Evolutionary conservation across 2,329 filamentous ascomycete genomes (phyloP), one percentile per base, ranked within the genome.

Genomic region (Colletotrichum incanum): DNA sequence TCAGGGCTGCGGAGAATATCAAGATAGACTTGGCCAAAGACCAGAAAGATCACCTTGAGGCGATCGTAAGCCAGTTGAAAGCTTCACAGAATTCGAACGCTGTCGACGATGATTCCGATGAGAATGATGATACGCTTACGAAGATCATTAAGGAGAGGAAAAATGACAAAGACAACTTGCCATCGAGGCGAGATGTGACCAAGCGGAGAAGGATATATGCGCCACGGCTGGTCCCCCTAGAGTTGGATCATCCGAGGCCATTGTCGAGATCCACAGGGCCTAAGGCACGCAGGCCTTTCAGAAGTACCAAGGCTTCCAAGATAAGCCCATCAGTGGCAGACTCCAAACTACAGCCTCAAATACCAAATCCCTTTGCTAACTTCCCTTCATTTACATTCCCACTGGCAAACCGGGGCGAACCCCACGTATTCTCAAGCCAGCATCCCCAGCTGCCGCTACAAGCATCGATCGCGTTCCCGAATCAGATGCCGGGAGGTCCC

Each of bases 141-240:
- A 11, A 49, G 16, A 63, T 63, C 23, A 63, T 63, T 16, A 39
- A 20, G 23, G 52, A 63, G 45, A 39, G 60, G 31, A 52, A 52
- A 9, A 37, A 49, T 8, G 18, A 18, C 4, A n/a, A 20, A 11
- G n/a, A 52, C 31, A 16, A 26, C 5, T 18, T 49, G n/a, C 34
- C 43, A 6, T 37, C 43, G 3, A n/a, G n/a, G n/a, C 26, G 28
- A 16, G 28, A 52, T 2, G n/a, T 16, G 1, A 14, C 31, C 45
- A 63, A 50, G 16, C 31, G 45, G 23, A 37, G 45, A 1, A 63
- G 60, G 34, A 63, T 63, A 11, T 49, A 37, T 20, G 20, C 23
- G 18, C 45, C 60, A 20, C 60, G 31, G 23, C n/a, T 50, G 5
- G 8, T 9, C 3, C 60, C 45, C 5, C n/a, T 16, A 4, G 45